Conservation (phyloP, 139 green algal genomes). For the Picochlorum sp. region DNA sequence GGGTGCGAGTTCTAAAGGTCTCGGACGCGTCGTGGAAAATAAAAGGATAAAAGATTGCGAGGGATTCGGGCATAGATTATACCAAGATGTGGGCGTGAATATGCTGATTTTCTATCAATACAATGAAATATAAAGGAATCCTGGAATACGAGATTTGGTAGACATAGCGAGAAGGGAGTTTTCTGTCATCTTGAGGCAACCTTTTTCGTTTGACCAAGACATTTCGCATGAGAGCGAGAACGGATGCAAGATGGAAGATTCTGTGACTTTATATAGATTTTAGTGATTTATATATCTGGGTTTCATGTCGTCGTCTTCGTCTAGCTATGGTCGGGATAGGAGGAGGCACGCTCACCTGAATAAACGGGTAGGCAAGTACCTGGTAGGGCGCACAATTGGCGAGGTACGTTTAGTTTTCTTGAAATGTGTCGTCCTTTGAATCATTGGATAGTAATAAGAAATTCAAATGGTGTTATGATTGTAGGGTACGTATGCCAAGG, state of each 20-base stretch:
- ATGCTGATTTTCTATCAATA: too few species aligned
- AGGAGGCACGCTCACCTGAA: not conserved
- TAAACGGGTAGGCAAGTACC: constrained; percentile 37
- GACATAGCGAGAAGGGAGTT: too few species aligned
- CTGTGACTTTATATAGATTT: not conserved
- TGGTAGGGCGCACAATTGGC: constrained; percentile 55
- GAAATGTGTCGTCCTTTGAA: not conserved
- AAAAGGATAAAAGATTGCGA: too few species aligned
- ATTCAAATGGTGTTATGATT: not conserved
- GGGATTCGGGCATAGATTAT: too few species aligned
- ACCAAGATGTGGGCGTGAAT: too few species aligned
- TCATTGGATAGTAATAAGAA: not conserved
- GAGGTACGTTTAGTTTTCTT: constrained; percentile 32
- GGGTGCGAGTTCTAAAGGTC: too few species aligned
- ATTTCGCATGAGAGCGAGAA: too few species aligned
- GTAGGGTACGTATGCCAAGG: constrained; percentile 57
- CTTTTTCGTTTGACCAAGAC: too few species aligned
- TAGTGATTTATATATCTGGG: not conserved
- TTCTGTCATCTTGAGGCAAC: too few species aligned
- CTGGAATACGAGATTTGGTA: too few species aligned
- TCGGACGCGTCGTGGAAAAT: not conserved
- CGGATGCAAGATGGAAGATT: too few species aligned
- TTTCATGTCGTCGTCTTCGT: not conserved
- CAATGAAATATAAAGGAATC: too few species aligned
- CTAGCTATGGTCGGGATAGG: not conserved